Conservation (phyloP, 768 basidiomycete species). For the Wakefieldia striispora region DNA sequence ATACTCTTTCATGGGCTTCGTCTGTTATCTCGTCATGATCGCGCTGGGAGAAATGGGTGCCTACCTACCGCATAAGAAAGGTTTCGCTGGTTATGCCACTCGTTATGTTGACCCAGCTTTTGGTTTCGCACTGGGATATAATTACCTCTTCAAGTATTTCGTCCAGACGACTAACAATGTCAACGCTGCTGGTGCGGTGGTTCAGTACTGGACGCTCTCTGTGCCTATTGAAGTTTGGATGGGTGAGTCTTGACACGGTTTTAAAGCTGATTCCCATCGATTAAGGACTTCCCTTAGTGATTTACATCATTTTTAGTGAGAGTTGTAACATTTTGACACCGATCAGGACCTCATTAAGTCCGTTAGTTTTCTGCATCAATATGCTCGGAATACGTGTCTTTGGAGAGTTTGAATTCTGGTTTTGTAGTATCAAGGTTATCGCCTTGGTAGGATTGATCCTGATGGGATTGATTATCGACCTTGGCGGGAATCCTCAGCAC, state of each 20-base stretch:
- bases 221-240: constrained; percentile 55
- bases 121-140: constrained; percentile 50
- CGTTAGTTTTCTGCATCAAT: constrained; percentile 51
- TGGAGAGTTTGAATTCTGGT: constrained; percentile 54
- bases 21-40: constrained; percentile 61
- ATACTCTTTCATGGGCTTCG: constrained; percentile 49
- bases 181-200: constrained; percentile 56
- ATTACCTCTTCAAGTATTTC: constrained; percentile 60
- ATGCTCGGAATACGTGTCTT: constrained; percentile 62
- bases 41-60: constrained; percentile 40
- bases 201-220: constrained; percentile 40
- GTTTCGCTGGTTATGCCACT: constrained; percentile 55
- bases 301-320: constrained; percentile 58
- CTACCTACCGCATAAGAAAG: constrained; percentile 58
- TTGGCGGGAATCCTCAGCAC: constrained; percentile 48
- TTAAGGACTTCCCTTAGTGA: constrained; percentile 33
- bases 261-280: neutral
- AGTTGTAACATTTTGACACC: constrained; percentile 7
- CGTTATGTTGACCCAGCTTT: constrained; percentile 68
- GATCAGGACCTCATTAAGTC: neutral
- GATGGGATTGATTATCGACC: constrained; percentile 49
- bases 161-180: constrained; percentile 67
- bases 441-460: constrained; percentile 42
- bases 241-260: constrained; percentile 36
- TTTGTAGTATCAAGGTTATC: constrained; percentile 46